Conservation (phyloP, 345 rosid species). For the Lepidium sativum region DNA sequence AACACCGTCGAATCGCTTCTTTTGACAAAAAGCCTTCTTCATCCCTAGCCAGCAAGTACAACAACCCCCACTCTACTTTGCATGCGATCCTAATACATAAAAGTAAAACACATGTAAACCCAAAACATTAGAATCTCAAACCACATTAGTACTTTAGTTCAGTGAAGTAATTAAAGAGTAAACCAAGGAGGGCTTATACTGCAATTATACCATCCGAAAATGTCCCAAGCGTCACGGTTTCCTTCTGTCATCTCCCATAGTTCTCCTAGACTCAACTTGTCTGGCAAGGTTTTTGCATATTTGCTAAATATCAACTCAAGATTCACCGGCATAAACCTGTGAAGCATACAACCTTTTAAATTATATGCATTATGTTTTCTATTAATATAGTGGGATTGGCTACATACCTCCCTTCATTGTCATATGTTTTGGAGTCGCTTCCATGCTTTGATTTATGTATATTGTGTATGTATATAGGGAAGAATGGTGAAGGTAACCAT, state of each 20-base stretch:
- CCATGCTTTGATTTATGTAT: slow-evolving; percentile 83
- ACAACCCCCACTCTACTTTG: slow-evolving; percentile 60
- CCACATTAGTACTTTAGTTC: not conserved
- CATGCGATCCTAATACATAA: slow-evolving; percentile 36
- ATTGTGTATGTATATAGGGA: slow-evolving; percentile 71
- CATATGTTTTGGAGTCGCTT: slow-evolving; percentile 59
- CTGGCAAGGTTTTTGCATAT: slow-evolving; percentile 58
- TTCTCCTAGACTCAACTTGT: slow-evolving; percentile 55
- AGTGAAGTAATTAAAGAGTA: too few relatives aligned
- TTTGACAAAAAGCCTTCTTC: slow-evolving; percentile 70
- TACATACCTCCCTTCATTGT: slow-evolving; percentile 70
- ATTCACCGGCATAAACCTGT: slow-evolving; percentile 52
- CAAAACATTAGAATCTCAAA: not conserved
- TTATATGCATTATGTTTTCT: not conserved
- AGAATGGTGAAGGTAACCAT: slow-evolving; percentile 78
- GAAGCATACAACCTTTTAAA: not conserved
- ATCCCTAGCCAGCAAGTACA: slow-evolving; percentile 65
- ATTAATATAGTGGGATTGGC: not conserved
- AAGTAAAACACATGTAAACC: not conserved
- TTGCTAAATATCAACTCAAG: slow-evolving; percentile 77
- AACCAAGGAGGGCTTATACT: not conserved
- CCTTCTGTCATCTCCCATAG: slow-evolving; percentile 83
- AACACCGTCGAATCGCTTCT: slow-evolving; percentile 70
- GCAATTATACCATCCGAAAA: slow-evolving; percentile 52
- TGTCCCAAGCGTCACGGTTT: slow-evolving; percentile 42